Conservation (phyloP, 116 monocot species). For the Posidonia oceanica region DNA sequence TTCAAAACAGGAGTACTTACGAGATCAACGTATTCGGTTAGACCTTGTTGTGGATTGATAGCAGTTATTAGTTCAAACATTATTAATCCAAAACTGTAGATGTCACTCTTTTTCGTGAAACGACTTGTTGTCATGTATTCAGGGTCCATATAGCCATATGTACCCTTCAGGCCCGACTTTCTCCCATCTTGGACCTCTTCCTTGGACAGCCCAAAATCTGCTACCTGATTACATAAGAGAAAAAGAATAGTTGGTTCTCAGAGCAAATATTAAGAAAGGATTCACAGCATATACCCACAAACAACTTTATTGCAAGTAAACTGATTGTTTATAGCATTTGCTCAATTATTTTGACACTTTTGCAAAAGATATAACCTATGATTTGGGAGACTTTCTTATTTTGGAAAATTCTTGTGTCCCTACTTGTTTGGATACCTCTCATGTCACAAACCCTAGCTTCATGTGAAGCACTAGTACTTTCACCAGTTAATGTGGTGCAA, state of each 20-base stretch:
- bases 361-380: too few species aligned
- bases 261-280: background rate
- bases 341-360: too few species aligned
- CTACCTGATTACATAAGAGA: conserved; percentile 42
- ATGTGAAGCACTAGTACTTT: too few species aligned
- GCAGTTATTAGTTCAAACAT: conserved; percentile 85
- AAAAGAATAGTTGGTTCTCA: background rate
- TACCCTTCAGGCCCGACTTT: conserved; percentile 79
- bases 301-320: too few species aligned
- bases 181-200: conserved; percentile 65
- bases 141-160: conserved; percentile 98
- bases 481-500: too few species aligned
- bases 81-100: conserved; percentile 96
- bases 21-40: conserved; percentile 86
- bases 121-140: conserved; percentile 77
- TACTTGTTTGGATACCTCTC: too few species aligned
- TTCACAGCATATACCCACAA: too few species aligned
- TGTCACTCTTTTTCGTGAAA: conserved; percentile 87
- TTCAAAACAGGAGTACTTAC: conserved; percentile 33
- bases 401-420: too few species aligned
- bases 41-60: conserved; percentile 93
- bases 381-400: too few species aligned
- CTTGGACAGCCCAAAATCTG: conserved; percentile 96
- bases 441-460: too few species aligned
- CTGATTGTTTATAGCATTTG: too few species aligned